Evolutionary conservation across 2,329 filamentous ascomycete genomes (phyloP), one percentile per base, ranked within the genome.

Genomic region (Aspergillus udagawae): DNA sequence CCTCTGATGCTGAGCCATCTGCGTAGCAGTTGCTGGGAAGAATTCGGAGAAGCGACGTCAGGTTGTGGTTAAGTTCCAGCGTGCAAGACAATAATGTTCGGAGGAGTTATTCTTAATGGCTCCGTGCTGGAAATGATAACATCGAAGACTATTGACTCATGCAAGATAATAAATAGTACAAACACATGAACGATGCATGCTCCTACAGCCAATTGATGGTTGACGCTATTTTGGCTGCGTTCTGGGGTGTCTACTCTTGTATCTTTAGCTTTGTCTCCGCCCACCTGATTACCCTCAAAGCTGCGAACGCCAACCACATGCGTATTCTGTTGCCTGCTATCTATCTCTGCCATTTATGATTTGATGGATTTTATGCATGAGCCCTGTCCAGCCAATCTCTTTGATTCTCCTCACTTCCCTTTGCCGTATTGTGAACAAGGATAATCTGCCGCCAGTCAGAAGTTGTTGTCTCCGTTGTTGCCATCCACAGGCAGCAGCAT

Each of bases 281-380:
- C 32, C 14, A 14, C 8, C 6, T 38, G 14, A 38, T 38, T 38
- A 38, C 32, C 32, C 14, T 29, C 28, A 29, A 45, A 45, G 21
- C 42, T 27, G 21, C 44, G 3, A 23, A 12, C 44, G 6, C 21
- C 20, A 27, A 25, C 44, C 21, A 7, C 20, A 47, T 23, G 6
- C 21, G 21, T 59, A 59, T 59, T 28, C 51, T 53, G 56, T 58
- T 62, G 58, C 58, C 57, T 63, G 58, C 32, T 27, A 53, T 55
- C 38, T 20, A 27, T 42, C 20, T 49, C 38, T 21, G 27, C 32
- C 32, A 45, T 38, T 51, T 49, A 42, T 49, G 42, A 38, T 49
- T 42, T 41, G 8, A 27, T 45, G 52, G 41, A 10, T 32, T 47
- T 58, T 45, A 53, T 47, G 55, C 57, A 45, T 27, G 47, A 52